These are phyloP conservation scores for Wolfiporia cocos DNA, from an alignment of 1,284 basidiomycete genomes.

Conservation along the genomic window DNA sequence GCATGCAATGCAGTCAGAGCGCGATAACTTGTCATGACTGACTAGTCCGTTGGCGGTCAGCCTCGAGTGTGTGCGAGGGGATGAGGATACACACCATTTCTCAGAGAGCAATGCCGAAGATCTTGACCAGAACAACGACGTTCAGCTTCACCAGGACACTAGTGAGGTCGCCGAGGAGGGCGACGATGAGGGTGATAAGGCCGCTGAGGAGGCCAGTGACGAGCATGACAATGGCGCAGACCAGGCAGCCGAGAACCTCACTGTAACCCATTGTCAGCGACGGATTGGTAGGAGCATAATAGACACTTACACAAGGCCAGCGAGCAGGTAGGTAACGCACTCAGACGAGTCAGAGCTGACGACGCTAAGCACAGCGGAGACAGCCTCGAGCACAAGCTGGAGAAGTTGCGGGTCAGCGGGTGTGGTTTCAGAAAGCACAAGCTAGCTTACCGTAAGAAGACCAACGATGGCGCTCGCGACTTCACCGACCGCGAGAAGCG, in stretches of 20 bases:
- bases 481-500: conserved; percentile 22
- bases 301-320: conserved; percentile 25
- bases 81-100: too few relatives aligned
- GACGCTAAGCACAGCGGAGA: conserved; percentile 30
- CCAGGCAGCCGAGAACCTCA: conserved; percentile 21
- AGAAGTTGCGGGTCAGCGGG: neutral
- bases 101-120: conserved; percentile 17
- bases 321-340: conserved; percentile 22
- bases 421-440: neutral
- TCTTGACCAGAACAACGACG: conserved; percentile 15
- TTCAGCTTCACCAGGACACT: conserved; percentile 19
- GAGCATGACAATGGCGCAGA: conserved; percentile 25
- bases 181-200: conserved; percentile 19
- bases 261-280: conserved; percentile 6
- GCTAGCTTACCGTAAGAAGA: conserved; percentile 19
- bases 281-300: neutral
- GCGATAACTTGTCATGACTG: too few relatives aligned
- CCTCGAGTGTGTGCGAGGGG: too few relatives aligned
- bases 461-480: conserved; percentile 26
- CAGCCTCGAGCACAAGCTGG: conserved; percentile 30
- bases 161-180: conserved; percentile 13
- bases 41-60: too few relatives aligned
- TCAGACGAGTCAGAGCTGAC: conserved; percentile 19
- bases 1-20: too few relatives aligned
- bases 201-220: conserved; percentile 25